A percentile compares a stretch with the other conserved stretches of the same genome.
Evolutionary conservation across 805 yeast species (phyloP).

Genomic region (Metschnikowia matae): DNA sequence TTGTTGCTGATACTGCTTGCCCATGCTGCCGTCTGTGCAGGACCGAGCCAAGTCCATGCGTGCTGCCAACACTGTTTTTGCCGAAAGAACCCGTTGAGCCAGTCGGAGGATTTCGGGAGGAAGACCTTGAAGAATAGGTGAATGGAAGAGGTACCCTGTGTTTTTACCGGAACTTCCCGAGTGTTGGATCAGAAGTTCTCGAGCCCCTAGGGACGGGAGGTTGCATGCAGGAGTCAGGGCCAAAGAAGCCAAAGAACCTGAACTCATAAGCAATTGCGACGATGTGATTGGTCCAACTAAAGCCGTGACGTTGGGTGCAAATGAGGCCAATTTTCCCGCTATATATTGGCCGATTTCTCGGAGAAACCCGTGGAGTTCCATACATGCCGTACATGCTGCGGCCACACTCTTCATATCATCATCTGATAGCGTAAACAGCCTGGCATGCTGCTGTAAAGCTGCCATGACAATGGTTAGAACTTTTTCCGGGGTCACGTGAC

Average conservation of each 20-base stretch:
- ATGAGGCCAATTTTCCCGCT: constrained; percentile 47
- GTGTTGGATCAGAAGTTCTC: constrained; percentile 31
- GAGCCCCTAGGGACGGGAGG: constrained; percentile 68
- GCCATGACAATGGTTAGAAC: constrained; percentile 72
- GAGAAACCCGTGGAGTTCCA: constrained; percentile 43
- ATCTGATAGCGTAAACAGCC: constrained; percentile 14
- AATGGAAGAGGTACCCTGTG: constrained; percentile 64
- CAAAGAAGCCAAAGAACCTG: constrained; percentile 66
- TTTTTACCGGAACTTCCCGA: constrained; percentile 47
- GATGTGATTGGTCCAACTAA: constrained; percentile 71
- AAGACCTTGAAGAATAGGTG: constrained; percentile 55
- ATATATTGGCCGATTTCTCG: constrained; percentile 48
- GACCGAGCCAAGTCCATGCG: constrained; percentile 61
- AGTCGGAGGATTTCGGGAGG: constrained; percentile 59
- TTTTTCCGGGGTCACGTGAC: constrained; percentile 57
- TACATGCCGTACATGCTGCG: constrained; percentile 45
- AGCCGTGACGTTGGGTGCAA: constrained; percentile 78
- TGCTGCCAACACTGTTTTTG: constrained; percentile 77
- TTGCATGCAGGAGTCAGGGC: constrained; percentile 79
- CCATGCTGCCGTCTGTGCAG: constrained; percentile 47
- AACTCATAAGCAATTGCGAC: constrained; percentile 63
- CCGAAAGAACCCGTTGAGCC: constrained; percentile 75
- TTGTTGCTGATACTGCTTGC: constrained; percentile 57
- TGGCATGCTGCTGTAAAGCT: constrained; percentile 42
- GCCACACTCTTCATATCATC: constrained; percentile 35